Evolutionary conservation across 495 filamentous ascomycete species (phyloP), one percentile per base, ranked within the genome.

Genomic region (Cercophora sp.): DNA sequence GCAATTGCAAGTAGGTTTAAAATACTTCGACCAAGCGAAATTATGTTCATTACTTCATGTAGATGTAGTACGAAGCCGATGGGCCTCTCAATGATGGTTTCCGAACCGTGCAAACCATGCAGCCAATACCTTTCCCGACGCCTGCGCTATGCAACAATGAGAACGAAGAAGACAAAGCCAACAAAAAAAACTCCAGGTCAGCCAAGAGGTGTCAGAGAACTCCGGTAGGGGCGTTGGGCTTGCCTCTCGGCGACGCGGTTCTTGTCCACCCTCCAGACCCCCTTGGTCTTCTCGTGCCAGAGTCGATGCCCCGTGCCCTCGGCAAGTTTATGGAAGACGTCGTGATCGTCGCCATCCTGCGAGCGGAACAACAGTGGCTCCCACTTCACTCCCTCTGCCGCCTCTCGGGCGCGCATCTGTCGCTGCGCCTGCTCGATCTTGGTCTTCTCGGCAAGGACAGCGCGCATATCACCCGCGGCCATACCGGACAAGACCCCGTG

Each of bases 351-450:
- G 1, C 37, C 53, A 2, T 20, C 37, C 3, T 37, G 13, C 1
- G 37, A 53, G 49, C 50, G 42, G 42, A 75, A 75, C 50, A 75
- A 59, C 44, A 88, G 79, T 20, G 85, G 73, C 58, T 87, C 81
- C 62, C 78, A 79, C 62, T 82, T 78, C 45, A 72, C 31, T 45
- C 74, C 77, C 62, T 80, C 78, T 41, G 79, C 26, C 44, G 76
- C 75, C 63, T 85, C 82, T 49, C 74, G 78, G 26, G 75, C 73
- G 67, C 87, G 83, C 76, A 84, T 74, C 19, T 80, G 78, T 15
- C 85, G 53, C 61, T 73, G 70, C 15, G 65, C 67, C 57, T 71
- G 58, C 61, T 72, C 69, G 10, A 74, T 57, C 57, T 39, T 51
- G 9, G 55, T 58, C 67, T 74, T 74, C 54, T 72, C 68, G 4